Base-by-base conservation (phyloP, 495 filamentous ascomycete species). In the Hypoxylon intermedium region DNA sequence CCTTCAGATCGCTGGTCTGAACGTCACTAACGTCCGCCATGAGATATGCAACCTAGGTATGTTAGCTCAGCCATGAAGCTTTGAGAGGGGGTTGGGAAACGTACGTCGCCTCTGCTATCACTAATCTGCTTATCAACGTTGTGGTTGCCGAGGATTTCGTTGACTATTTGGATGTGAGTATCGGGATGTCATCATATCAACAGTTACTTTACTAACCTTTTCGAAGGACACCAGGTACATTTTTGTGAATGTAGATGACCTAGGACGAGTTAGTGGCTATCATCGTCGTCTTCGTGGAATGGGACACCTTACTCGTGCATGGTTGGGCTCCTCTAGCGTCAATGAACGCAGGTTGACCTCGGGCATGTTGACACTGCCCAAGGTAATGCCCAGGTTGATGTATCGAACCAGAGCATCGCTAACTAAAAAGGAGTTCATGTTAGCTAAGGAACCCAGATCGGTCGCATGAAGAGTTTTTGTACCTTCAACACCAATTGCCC, bases 81-180 rank as follows among this genome's bases (percentile, higher is more conserved):
- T 26, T 16, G 7, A 30, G n/a, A 57, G 44, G 42, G 19, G 30
- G 23, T 12, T 16, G 23, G 19, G 49, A 42, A 21, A 72, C 83
- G 53, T 75, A 90, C 87, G 74, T 97, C 93, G 63, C 92, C 94
- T 79, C 89, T 87, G 76, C 87, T 94, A 72, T 97, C 95, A 24
- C 91, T 93, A 78, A 92, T 97, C 73, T 99, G 95, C 79, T 97
- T 97, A 71, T 97, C 94, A 58, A 99, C 92, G 70, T 99, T 99
- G 76, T 99, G 93, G 52, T 94, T 87, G 12, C 86, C 90, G 56
- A 98, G 85, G 52, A 97, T 89, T 65, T 92, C 88, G 77, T 98
- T 99, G 42, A 98, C 92, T 89, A 45, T 46, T 20, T 26, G 40
- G 40, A 16, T 38, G 31, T 67, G 30, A 68, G 55, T 62, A 33